Percentiles rank a stretch among this genome's conserved stretches.
Conservation (phyloP, 2,329 filamentous ascomycete species). For the Trichoderma breve region DNA sequence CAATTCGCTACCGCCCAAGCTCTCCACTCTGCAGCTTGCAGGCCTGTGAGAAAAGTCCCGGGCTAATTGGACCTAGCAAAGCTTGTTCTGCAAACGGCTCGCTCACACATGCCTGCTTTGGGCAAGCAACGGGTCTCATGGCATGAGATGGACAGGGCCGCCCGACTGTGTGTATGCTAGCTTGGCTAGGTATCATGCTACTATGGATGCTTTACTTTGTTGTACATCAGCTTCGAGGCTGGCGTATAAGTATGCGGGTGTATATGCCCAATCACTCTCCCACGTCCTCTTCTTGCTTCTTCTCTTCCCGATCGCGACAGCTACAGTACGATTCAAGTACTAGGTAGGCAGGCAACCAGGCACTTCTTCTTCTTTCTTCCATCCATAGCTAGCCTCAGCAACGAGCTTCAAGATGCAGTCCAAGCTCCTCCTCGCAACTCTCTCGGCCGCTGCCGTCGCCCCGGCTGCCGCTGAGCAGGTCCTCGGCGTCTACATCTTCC, state of each 20-base stretch:
- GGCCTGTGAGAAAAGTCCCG: background rate
- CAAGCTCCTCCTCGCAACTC: conserved; percentile 38
- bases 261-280: background rate
- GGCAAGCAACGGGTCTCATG: background rate
- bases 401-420: conserved; percentile 35
- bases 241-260: background rate
- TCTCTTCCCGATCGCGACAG: background rate
- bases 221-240: background rate
- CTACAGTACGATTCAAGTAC: background rate
- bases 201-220: background rate
- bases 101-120: conserved; percentile 2
- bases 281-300: background rate
- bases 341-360: background rate
- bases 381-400: background rate
- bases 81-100: conserved; percentile 17
- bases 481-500: conserved; percentile 81
- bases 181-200: background rate
- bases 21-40: background rate
- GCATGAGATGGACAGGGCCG: background rate
- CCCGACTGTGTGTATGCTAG: background rate
- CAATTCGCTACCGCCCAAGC: background rate
- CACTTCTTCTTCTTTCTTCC: background rate
- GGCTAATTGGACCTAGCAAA: background rate
- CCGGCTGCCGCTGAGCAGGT: conserved; percentile 60
- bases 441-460: conserved; percentile 36